Base-by-base conservation (phyloP, 1,284 basidiomycete genomes). In the Irpex sp. region DNA sequence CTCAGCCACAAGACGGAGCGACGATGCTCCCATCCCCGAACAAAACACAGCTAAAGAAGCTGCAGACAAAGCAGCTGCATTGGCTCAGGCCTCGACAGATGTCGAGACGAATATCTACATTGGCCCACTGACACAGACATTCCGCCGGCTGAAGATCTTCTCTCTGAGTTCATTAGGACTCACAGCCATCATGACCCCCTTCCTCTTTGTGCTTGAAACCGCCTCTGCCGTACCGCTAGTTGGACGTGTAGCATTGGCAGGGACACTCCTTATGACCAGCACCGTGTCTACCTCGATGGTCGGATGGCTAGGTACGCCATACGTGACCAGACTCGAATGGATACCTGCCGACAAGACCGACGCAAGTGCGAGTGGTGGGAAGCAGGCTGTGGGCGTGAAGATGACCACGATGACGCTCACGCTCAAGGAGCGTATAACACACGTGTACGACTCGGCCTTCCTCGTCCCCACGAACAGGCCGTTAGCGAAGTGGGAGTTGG, bases 401-500 rank as follows among this genome's bases (percentile, higher is more conserved):
- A 78, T 94, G 74, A 86, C 84, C 7, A 95, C 92, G 0, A 78
- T 84, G 46, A 87, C 84, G 4, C 77, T 94, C 59, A 75, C 80
- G 11, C 78, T 95, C 31, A 79, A 78, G 60, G 82, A 82, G 43
- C 82, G 86, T 57, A 79, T 82, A 26, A 86, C 83, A n/a, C 77
- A 87, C 70, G 86, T 95, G 17, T 93, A 90, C 69, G 89, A 93
- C 66, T 82, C 88, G 0, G 79, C 81, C 47, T 92, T 94, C 71
- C 72, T 95, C 51, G 81, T 88, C 4, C 84, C 87, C 51, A 88
- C 91, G 0, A 78, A 76, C 65, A 80, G 93, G 35, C 85, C 90
- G 0, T 89, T 95, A 68, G 91, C 94, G 7, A 90, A 87, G 63
- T 95, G 90, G 90, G 87, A 92, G 71, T 82, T 94, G 17, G 85